Evolutionary conservation across 257 asterid species (phyloP).

Genomic region (Scutellaria galericulata): DNA sequence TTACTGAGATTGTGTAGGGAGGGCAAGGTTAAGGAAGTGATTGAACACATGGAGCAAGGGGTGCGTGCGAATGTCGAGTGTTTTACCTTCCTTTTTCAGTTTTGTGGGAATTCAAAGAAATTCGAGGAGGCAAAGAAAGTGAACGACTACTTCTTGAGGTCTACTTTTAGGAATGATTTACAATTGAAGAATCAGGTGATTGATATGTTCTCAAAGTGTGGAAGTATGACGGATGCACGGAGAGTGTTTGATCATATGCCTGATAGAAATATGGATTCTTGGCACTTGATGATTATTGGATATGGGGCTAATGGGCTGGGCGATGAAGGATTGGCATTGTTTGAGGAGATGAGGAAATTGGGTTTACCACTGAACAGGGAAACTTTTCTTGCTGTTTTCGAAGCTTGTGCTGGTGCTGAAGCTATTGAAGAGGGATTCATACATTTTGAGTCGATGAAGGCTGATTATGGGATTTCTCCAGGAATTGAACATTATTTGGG

Average conservation of each 20-base stretch:
- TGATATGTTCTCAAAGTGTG: conserved; percentile 83
- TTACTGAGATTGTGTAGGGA: conserved; percentile 63
- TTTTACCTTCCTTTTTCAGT: conserved; percentile 69
- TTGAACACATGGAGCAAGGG: conserved; percentile 82
- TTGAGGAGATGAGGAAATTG: conserved; percentile 74
- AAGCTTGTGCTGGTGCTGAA: conserved; percentile 95
- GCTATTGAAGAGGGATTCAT: conserved; percentile 86
- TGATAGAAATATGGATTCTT: conserved; percentile 79
- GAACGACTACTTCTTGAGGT: conserved; percentile 86
- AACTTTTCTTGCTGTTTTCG: conserved; percentile 83
- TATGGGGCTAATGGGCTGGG: conserved; percentile 82
- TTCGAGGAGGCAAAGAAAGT: conserved; percentile 87
- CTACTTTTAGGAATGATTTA: conserved; percentile 69
- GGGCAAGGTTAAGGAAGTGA: conserved; percentile 83
- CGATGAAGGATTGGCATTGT: conserved; percentile 86
- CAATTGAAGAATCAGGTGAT: conserved; percentile 71
- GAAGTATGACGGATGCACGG: conserved; percentile 84
- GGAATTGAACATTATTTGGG: conserved; percentile 79
- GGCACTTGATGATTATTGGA: conserved; percentile 91
- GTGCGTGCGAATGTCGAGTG: conserved; percentile 63
- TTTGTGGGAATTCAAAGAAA: conserved; percentile 73
- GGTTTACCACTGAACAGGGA: conserved; percentile 65
- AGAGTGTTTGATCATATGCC: conserved; percentile 95
- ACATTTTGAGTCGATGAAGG: conserved; percentile 82
- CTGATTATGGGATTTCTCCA: conserved; percentile 72